Evolutionary conservation across 768 basidiomycete genomes (phyloP), one percentile per base, ranked within the genome.

Genomic region (Russula earlei): DNA sequence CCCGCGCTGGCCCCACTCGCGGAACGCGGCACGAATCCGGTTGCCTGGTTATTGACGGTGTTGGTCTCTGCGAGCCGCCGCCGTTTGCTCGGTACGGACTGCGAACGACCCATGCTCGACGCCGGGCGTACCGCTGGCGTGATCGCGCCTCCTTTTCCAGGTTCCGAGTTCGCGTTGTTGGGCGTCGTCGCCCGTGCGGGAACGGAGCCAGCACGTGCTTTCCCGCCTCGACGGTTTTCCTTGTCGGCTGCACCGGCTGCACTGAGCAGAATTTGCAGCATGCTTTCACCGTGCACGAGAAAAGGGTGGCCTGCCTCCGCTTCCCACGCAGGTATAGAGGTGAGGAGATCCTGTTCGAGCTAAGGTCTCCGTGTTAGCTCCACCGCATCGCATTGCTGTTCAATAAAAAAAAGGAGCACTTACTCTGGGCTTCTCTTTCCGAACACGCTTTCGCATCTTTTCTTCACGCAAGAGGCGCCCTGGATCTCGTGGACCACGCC

Each of bases 391-490:
- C 36, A 19, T 10, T 31, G 29, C 29, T 31, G 36, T n/a, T 10
- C 12, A 19, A 41, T 12, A 12, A 14, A 9, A 20, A 44, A 34
- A 37, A 31, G 38, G 40, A 22, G 49, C 47, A 72, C 84, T 60
- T 67, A 96, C 95, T 66, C 87, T 80, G 25, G 95, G 95, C 66
- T 96, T 97, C 72, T 95, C 87, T 67, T 90, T 88, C 54, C 77
- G 77, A 14, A 99, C 92, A 27, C 94, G 77, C 69, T 97, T 98
- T 52, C 95, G 78, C 85, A 95, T 91, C 77, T 96, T 96, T 74
- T 97, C 95, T 70, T 99, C 95, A 56, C 91, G 79, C 50, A 97
- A 71, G 34, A 99, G 70, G 19, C 91, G 75, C 6, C 91, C 91
- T 5, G 91, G 87, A 73, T 92, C 87, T 54, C 91, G 77, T 3